phyloP scores from a whole-genome alignment of 2,329 filamentous ascomycete species.

The Leptographium galeiforme region DNA sequence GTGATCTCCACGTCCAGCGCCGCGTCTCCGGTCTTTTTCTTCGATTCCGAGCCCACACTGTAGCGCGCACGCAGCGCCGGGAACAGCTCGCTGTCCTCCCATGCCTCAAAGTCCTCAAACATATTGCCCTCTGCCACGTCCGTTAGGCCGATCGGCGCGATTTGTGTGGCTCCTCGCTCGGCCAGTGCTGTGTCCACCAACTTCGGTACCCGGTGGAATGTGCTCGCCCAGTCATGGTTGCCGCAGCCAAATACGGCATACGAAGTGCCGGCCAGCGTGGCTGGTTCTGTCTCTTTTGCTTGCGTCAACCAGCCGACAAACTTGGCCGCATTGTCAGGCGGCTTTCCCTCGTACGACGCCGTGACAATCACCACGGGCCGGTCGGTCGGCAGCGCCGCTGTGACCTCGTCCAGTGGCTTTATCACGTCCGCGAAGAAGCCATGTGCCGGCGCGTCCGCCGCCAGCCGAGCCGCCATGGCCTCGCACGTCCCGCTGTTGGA shows the following conservation, averaged over 20 bases:
- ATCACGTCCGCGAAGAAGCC: conserved; percentile 22
- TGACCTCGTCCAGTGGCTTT: conserved; percentile 56
- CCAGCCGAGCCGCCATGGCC: conserved; percentile 49
- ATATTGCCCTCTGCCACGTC: conserved; percentile 52
- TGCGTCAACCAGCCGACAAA: conserved; percentile 52
- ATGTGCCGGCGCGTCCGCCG: conserved; percentile 23
- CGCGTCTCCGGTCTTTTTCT: conserved; percentile 15
- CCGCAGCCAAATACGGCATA: conserved; percentile 61
- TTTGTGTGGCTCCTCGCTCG: conserved; percentile 30
- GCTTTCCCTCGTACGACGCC: conserved; percentile 58
- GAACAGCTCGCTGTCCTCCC: conserved; percentile 46
- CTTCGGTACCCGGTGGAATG: conserved; percentile 55
- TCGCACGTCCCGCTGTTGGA: conserved; percentile 49
- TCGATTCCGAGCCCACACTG: conserved; percentile 5
- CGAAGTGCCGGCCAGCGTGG: conserved; percentile 37
- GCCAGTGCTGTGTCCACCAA: conserved; percentile 42
- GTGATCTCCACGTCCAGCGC: conserved; percentile 35
- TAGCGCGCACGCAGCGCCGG: conserved; percentile 34
- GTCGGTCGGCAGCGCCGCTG: conserved; percentile 46
- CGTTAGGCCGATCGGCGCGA: conserved; percentile 38
- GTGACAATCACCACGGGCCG: conserved; percentile 54
- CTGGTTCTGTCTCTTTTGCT: neutral
- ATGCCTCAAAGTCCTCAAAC: conserved; percentile 53
- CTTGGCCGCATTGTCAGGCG: conserved; percentile 56
- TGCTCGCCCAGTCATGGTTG: conserved; percentile 36